Percentiles rank a stretch among this genome's conserved stretches.
These are phyloP conservation scores for Komagataella phaffii DNA, from an alignment of 805 yeast species.

Conservation along the genomic window DNA sequence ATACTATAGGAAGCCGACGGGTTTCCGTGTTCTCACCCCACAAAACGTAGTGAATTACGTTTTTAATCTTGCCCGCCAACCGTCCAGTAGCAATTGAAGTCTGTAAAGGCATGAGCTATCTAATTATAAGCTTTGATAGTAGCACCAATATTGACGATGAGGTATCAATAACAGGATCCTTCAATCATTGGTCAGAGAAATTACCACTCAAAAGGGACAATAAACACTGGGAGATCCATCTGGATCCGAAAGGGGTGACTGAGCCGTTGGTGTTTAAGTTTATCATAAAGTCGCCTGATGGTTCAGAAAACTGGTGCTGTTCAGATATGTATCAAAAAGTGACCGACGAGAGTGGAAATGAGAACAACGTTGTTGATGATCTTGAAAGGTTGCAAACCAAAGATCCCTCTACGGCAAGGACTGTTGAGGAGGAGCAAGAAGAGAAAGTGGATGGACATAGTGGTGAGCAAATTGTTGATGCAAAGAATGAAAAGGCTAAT, in stretches of 20 bases:
- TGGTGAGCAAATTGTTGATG: constrained; percentile 13
- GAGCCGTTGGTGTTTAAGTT: constrained; percentile 3
- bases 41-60: background rate
- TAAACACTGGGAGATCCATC: background rate
- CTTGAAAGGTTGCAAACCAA: constrained; percentile 7
- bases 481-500: constrained; percentile 1
- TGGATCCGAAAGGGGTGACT: background rate
- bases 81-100: background rate
- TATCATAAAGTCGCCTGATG: background rate
- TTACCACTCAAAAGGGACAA: background rate
- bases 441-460: constrained; percentile 1
- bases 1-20: background rate
- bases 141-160: background rate
- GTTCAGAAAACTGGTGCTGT: background rate
- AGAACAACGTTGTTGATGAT: constrained; percentile 5
- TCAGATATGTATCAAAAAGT: background rate
- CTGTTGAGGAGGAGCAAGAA: constrained; percentile 9
- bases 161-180: background rate
- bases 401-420: constrained; percentile 4
- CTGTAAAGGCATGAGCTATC: background rate
- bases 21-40: background rate
- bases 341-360: constrained; percentile 6
- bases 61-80: background rate
- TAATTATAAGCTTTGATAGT: background rate
- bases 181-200: background rate